These are phyloP conservation scores for Aspergillus kassunensis DNA, from an alignment of 495 filamentous ascomycete genomes.

Conservation along the genomic window DNA sequence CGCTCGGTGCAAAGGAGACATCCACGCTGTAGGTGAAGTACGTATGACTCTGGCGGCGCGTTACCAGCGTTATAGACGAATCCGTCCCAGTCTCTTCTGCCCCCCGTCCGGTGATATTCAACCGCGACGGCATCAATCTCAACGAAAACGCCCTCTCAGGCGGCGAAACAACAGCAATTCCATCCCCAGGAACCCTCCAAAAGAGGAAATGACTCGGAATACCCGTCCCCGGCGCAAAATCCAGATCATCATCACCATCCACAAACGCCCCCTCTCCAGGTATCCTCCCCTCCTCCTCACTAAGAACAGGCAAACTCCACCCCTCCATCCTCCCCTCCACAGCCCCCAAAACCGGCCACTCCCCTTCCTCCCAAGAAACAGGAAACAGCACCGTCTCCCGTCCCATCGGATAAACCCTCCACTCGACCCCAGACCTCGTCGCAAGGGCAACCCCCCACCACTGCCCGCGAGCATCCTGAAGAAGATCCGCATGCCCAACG, in stretches of 20 bases:
- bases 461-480: slow-evolving; percentile 42
- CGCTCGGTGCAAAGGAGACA: slow-evolving; percentile 2
- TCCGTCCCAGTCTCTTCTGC: not conserved
- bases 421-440: slow-evolving; percentile 33
- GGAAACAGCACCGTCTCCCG: slow-evolving; percentile 53
- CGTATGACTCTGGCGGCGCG: slow-evolving; percentile 14
- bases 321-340: slow-evolving; percentile 25
- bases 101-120: slow-evolving; percentile 7
- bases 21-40: slow-evolving; percentile 18
- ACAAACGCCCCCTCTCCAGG: slow-evolving; percentile 11
- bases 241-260: slow-evolving; percentile 13
- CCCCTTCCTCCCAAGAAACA: slow-evolving; percentile 42
- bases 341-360: slow-evolving; percentile 21
- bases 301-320: slow-evolving; percentile 4
- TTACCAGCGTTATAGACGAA: slow-evolving; percentile 5
- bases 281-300: not conserved
- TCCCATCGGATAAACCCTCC: slow-evolving; percentile 53
- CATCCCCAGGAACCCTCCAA: slow-evolving; percentile 12
- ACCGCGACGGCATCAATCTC: slow-evolving; percentile 4
- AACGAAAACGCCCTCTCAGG: slow-evolving; percentile 11
- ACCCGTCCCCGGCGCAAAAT: slow-evolving; percentile 13
- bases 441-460: slow-evolving; percentile 52
- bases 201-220: slow-evolving; percentile 17
- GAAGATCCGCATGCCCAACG: slow-evolving; percentile 22
- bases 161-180: slow-evolving; percentile 15